Evolutionary conservation across 257 asterid species (phyloP), one percentile per base, ranked within the genome.

Genomic region (Solanum chiquidenum): DNA sequence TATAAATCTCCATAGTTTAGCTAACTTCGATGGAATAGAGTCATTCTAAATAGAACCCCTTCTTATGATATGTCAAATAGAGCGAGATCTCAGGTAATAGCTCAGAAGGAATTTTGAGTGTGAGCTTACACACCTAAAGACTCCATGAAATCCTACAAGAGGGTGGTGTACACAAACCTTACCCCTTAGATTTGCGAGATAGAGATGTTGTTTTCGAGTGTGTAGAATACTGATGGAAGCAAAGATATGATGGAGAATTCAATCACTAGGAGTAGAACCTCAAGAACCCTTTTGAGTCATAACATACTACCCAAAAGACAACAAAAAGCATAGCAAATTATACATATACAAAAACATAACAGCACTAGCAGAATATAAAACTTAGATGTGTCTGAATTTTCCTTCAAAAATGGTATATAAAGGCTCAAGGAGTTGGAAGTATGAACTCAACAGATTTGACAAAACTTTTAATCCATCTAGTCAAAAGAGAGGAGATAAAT

Each of bases 361-460:
- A 46, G 29, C 27, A 79, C 9, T 5, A 79, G 37, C 27, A 80
- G 4, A 46, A n/a, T 9, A 77, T 21, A 13, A 58, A 4, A 76
- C 33, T 37, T 12, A 5, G 27, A 25, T 25, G 18, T 18, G 52
- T 31, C 49, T 6, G 31, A 68, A 69, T 40, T 35, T 29, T 80
- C 82, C 85, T 80, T 14, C 90, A 80, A 89, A 89, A 89, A 89
- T 90, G 90, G 91, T 83, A 87, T 87, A 87, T n/a, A 66, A 80
- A 21, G 60, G 86, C 60, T 58, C 27, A 73, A 85, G 35, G 76
- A 86, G 89, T 91, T 87, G 86, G 85, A 90, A 90, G 90, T 90
- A 92, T 91, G 88, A 90, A 73, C 92, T 92, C 94, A 90, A 75
- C 92, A 91, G 90, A 88, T 90, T 87, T 34, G 64, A 64, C 91